Percentiles rank a stretch among this genome's conserved stretches.
Conservation (phyloP, 2,329 filamentous ascomycete genomes). For the Xylariales sp. region DNA sequence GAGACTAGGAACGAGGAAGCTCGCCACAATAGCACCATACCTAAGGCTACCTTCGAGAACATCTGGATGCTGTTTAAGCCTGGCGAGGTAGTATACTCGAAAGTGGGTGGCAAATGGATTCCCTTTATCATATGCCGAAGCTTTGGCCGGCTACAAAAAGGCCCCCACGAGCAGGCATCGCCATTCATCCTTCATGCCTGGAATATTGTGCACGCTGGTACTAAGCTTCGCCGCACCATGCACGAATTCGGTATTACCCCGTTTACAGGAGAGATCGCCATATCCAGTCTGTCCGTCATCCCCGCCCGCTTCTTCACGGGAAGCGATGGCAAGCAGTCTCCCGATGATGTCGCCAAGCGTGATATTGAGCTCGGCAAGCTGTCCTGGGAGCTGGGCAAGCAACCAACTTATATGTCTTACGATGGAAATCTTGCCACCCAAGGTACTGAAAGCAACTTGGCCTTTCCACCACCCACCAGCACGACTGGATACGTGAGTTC, state of each 20-base stretch:
- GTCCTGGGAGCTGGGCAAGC: constrained; percentile 44
- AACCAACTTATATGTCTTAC: constrained; percentile 41
- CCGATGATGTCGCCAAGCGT: constrained; percentile 27
- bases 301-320: constrained; percentile 38
- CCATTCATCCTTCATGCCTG: constrained; percentile 31
- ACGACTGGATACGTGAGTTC: constrained; percentile 16
- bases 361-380: constrained; percentile 35
- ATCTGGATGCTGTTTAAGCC: constrained; percentile 44
- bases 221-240: constrained; percentile 32
- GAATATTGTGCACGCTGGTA: constrained; percentile 32
- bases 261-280: constrained; percentile 40
- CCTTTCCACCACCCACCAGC: constrained; percentile 17
- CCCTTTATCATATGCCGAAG: constrained; percentile 36
- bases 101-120: constrained; percentile 33
- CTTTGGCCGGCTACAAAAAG: not conserved
- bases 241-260: constrained; percentile 27
- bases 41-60: constrained; percentile 38
- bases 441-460: constrained; percentile 14
- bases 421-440: constrained; percentile 34
- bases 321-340: constrained; percentile 21
- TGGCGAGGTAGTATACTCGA: constrained; percentile 38
- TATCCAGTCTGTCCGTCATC: constrained; percentile 34
- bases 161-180: constrained; percentile 4
- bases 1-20: constrained; percentile 34
- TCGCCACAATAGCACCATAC: constrained; percentile 30